These are phyloP conservation scores for Tolypocladium amazonense DNA, from an alignment of 2,329 filamentous ascomycete genomes.

Conservation along the genomic window DNA sequence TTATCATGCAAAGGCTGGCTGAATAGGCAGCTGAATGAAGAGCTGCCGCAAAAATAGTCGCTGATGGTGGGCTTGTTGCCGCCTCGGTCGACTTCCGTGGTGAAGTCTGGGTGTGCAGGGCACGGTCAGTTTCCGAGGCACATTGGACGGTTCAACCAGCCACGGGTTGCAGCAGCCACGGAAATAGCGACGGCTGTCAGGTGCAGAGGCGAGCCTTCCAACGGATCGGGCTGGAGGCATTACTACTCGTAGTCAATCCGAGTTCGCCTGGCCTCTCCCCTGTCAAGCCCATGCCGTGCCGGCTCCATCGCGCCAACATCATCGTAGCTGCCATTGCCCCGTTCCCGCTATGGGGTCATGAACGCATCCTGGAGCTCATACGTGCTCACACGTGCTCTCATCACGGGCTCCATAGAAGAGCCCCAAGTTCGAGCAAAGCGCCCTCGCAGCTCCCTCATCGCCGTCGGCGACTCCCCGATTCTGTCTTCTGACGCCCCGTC, in stretches of 20 bases:
- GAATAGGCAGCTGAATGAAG: not conserved
- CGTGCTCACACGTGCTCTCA: not conserved
- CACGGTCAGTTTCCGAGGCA: slow-evolving; percentile 7
- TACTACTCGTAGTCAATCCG: not conserved
- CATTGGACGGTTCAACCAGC: not conserved
- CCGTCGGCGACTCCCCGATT: not conserved
- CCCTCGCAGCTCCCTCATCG: not conserved
- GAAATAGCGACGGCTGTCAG: not conserved
- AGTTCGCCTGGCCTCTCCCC: not conserved
- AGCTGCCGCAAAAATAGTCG: not conserved
- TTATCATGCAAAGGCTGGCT: not conserved
- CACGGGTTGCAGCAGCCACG: not conserved
- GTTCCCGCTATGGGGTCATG: not conserved
- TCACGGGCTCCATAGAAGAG: not conserved
- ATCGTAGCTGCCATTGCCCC: not conserved
- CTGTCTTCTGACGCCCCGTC: not conserved
- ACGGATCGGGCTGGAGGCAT: not conserved
- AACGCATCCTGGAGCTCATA: not conserved
- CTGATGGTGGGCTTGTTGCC: not conserved
- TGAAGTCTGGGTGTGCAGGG: too few species aligned
- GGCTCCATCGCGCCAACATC: not conserved
- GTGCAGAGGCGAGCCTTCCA: not conserved
- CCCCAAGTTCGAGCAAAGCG: too few species aligned
- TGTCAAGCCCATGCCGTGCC: not conserved
- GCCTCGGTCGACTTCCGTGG: slow-evolving; percentile 7